Evolutionary conservation across 2,329 filamentous ascomycete species (phyloP), one percentile per base, ranked within the genome.

Genomic region (Diaporthe capsici): DNA sequence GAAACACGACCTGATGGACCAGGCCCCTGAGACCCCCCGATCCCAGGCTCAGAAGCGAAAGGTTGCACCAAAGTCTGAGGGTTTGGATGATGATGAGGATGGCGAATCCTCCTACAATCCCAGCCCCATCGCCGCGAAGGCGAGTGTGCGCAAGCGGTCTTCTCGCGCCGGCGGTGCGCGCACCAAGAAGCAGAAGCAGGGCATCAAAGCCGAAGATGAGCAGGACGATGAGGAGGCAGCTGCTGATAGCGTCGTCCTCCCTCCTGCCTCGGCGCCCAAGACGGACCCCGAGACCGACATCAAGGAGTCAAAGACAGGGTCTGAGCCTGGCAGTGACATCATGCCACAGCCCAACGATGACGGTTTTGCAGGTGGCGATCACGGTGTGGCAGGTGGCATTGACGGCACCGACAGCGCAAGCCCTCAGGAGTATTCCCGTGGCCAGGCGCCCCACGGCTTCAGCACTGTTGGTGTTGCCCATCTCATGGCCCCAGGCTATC

Each of bases 1-100:
- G n/a, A 76, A 76, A 22, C 58, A 76, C 34, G 44, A 47, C 12
- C 34, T 76, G 22, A 51, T 63, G 39, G 51, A 28, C 17, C 49
- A 34, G 1, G 44, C 58, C 20, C 60, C 61, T 3, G 37, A 51
- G 49, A 60, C 68, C 12, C 68, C 68, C 13, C 42, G 53, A 31
- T 20, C 51, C 15, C 42, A 47, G 37, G 37, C 42, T 49, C 44
- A 44, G 71, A 73, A 51, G 25, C 28, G 58, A 12, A 73, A 39
- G 34, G 55, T 15, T 13, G 34, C 49, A 3, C 4, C 39, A 4
- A 63, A 74, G 34, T n/a, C 72, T 8, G 39, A 39, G 0, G 71
- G 34, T 25, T 39, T 34, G 9, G 47, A 31, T 65, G 74, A 25
- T 39, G 44, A 70, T 28, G 39, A 71, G 4, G 60, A 65, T 34